Percentiles rank a stretch among this genome's conserved stretches.
Conservation (phyloP, 2,329 filamentous ascomycete species). For the Penicillium sp. region DNA sequence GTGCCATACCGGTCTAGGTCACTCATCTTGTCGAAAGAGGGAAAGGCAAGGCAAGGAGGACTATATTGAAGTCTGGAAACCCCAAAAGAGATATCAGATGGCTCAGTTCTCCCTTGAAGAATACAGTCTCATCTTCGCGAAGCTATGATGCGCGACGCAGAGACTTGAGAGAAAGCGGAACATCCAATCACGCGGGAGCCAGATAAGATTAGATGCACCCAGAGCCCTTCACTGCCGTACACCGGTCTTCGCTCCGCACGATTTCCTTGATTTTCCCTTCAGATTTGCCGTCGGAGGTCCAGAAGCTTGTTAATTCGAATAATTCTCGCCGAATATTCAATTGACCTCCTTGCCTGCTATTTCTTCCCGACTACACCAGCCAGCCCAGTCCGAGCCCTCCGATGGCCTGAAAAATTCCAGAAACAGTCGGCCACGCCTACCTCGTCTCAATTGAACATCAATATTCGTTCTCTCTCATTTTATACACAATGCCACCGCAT, state of each 20-base stretch:
- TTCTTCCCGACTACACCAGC: not conserved
- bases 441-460: constrained; percentile 15
- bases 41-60: constrained; percentile 9
- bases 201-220: constrained; percentile 45
- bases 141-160: constrained; percentile 16
- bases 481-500: constrained; percentile 67
- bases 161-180: constrained; percentile 4
- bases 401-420: constrained; percentile 21
- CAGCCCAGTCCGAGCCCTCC: constrained; percentile 8
- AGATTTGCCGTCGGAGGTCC: not conserved
- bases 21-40: constrained; percentile 62
- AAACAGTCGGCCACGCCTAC: constrained; percentile 14
- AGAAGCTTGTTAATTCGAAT: not conserved
- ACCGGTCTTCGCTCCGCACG: constrained; percentile 8
- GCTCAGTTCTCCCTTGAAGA: constrained; percentile 14
- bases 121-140: constrained; percentile 19
- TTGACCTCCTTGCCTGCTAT: constrained; percentile 7
- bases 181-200: constrained; percentile 27
- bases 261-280: constrained; percentile 3
- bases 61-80: constrained; percentile 9
- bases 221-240: constrained; percentile 21
- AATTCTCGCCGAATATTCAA: constrained; percentile 6
- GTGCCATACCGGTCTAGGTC: constrained; percentile 79
- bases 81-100: constrained; percentile 11
- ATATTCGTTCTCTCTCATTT: constrained; percentile 4